Evolutionary conservation across 2,329 filamentous ascomycete species (phyloP).

Genomic region (Cladophialophora psammophila): DNA sequence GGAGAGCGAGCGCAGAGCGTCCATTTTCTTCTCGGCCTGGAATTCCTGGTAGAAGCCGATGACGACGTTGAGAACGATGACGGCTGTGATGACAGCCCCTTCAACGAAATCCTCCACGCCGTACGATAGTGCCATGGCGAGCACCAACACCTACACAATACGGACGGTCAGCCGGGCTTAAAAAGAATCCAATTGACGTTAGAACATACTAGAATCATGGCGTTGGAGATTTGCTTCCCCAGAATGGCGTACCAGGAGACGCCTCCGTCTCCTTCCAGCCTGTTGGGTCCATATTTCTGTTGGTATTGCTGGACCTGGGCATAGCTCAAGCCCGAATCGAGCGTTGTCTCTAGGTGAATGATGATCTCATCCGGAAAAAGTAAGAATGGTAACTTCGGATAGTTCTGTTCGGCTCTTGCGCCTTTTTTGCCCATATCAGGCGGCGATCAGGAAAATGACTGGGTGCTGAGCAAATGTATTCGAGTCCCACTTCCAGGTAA

Average conservation of each 20-base stretch:
- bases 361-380: slow-evolving; percentile 49
- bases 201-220: slow-evolving; percentile 60
- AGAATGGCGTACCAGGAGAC: slow-evolving; percentile 59
- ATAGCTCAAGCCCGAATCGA: slow-evolving; percentile 57
- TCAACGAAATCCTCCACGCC: slow-evolving; percentile 65
- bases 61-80: slow-evolving; percentile 64
- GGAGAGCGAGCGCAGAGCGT: slow-evolving; percentile 62
- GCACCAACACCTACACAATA: slow-evolving; percentile 59
- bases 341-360: slow-evolving; percentile 55
- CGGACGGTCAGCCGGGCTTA: slow-evolving; percentile 16
- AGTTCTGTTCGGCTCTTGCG: slow-evolving; percentile 40
- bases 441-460: neutral
- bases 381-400: slow-evolving; percentile 47
- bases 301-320: slow-evolving; percentile 54
- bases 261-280: slow-evolving; percentile 55
- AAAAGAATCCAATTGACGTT: slow-evolving; percentile 26
- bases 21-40: slow-evolving; percentile 66
- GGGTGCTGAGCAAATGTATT: neutral
- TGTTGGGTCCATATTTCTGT: slow-evolving; percentile 59
- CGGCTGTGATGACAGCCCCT: slow-evolving; percentile 65
- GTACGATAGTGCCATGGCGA: slow-evolving; percentile 72
- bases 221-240: slow-evolving; percentile 61
- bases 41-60: slow-evolving; percentile 69
- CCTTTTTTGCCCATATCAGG: slow-evolving; percentile 36
- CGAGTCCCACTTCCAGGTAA: neutral